Conservation (phyloP, 1,284 basidiomycete genomes). For the Pseudozyma thailandica region DNA sequence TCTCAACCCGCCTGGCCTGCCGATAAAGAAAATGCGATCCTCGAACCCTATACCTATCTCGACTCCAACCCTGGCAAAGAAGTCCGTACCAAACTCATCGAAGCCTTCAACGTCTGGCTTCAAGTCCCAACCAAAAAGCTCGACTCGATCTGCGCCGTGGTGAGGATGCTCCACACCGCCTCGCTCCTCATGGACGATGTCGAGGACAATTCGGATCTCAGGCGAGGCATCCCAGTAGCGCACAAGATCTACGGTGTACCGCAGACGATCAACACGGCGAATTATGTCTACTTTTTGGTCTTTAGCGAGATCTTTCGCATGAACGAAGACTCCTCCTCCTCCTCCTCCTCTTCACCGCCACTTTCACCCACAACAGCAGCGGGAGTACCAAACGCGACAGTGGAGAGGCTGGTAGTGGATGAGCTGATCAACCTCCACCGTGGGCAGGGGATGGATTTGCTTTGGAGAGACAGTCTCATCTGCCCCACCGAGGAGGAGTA, state of each 20-base stretch:
- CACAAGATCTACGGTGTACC: conserved; percentile 96
- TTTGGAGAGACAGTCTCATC: conserved; percentile 90
- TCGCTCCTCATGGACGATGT: conserved; percentile 97
- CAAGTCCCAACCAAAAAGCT: conserved; percentile 80
- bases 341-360: conserved; percentile 9
- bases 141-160: conserved; percentile 79
- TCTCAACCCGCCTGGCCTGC: conserved; percentile 67
- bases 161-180: conserved; percentile 93
- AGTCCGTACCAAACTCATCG: conserved; percentile 86
- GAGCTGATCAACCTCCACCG: conserved; percentile 91
- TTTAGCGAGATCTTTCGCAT: conserved; percentile 73
- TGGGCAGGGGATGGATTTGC: conserved; percentile 92
- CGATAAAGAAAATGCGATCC: conserved; percentile 66
- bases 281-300: conserved; percentile 88
- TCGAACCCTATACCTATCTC: conserved; percentile 91
- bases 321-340: conserved; percentile 74
- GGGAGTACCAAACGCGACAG: conserved; percentile 13
- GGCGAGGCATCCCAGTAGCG: conserved; percentile 86
- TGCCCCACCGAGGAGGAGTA: conserved; percentile 97
- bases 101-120: conserved; percentile 94
- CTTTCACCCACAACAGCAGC: conserved; percentile 33
- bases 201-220: conserved; percentile 90
- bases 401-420: conserved; percentile 55
- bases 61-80: conserved; percentile 91
- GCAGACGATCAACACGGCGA: conserved; percentile 96